A percentile compares a stretch with the other conserved stretches of the same genome.
phyloP scores from a whole-genome alignment of 192 early-diverging fungal genomes.

The Rhizophagus sp. region DNA sequence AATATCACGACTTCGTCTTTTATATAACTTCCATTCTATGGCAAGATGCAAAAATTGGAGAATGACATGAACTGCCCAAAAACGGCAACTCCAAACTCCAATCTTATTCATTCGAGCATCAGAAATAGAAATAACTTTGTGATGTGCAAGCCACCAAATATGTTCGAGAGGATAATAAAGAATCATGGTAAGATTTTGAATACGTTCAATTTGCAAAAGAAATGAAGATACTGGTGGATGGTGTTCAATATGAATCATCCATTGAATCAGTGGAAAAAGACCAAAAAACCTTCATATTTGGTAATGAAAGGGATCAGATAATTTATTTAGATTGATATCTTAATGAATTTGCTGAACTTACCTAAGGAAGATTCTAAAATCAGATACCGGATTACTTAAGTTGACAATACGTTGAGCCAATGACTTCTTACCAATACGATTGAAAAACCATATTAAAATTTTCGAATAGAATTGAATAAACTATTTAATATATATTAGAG shows the following conservation, averaged over 20 bases:
- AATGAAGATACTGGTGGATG: conserved; percentile 65
- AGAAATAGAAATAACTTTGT: conserved; percentile 78
- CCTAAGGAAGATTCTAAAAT: conserved; percentile 91
- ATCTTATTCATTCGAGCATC: conserved; percentile 73
- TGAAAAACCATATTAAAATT: conserved; percentile 79
- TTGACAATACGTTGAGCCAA: conserved; percentile 74
- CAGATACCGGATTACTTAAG: conserved; percentile 81
- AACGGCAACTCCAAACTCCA: conserved; percentile 92
- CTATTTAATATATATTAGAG: conserved; percentile 47
- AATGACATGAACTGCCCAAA: conserved; percentile 93
- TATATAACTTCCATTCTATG: conserved; percentile 64
- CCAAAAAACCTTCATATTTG: conserved; percentile 30
- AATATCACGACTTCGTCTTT: conserved; percentile 46
- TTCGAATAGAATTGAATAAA: conserved; percentile 91
- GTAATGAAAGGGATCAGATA: background rate
- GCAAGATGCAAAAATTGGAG: conserved; percentile 85
- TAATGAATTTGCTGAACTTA: conserved; percentile 52
- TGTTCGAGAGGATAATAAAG: conserved; percentile 97
- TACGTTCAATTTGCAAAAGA: conserved; percentile 70
- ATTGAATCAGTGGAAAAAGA: conserved; percentile 84
- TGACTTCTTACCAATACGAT: conserved; percentile 56
- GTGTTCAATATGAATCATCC: conserved; percentile 77
- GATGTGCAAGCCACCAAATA: conserved; percentile 88
- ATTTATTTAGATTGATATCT: no score
- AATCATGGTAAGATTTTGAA: conserved; percentile 85